phyloP scores from a whole-genome alignment of 257 asterid genomes.

The Lycium barbarum region DNA sequence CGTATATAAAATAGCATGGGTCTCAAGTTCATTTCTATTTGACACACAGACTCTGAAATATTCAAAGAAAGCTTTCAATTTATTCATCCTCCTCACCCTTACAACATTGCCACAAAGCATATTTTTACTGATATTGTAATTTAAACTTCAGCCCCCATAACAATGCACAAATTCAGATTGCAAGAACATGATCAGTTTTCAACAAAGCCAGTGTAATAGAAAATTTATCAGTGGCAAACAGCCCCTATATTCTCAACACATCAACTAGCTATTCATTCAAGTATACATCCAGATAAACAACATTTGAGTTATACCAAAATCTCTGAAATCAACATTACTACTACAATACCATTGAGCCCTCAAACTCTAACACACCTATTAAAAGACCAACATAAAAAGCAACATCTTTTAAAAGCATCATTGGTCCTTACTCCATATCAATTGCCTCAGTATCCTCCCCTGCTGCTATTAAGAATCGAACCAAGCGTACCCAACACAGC shows the following conservation, averaged over 20 bases:
- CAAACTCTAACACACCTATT: constrained; percentile 1
- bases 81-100: background rate
- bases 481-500: constrained; percentile 83
- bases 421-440: constrained; percentile 24
- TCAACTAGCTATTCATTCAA: constrained; percentile 7
- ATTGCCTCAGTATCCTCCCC: constrained; percentile 48
- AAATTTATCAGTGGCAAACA: background rate
- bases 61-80: background rate
- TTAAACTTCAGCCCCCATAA: background rate
- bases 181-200: background rate
- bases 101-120: background rate
- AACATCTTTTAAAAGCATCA: background rate
- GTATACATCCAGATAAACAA: background rate
- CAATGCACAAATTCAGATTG: background rate
- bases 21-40: constrained; percentile 4
- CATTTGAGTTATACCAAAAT: constrained; percentile 5
- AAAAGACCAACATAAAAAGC: background rate
- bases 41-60: background rate
- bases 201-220: background rate
- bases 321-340: background rate
- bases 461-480: constrained; percentile 68
- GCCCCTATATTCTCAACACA: background rate
- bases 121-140: background rate
- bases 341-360: background rate
- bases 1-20: background rate